These are phyloP conservation scores for Xylaria nigripes DNA, from an alignment of 495 filamentous ascomycete genomes.

Conservation along the genomic window DNA sequence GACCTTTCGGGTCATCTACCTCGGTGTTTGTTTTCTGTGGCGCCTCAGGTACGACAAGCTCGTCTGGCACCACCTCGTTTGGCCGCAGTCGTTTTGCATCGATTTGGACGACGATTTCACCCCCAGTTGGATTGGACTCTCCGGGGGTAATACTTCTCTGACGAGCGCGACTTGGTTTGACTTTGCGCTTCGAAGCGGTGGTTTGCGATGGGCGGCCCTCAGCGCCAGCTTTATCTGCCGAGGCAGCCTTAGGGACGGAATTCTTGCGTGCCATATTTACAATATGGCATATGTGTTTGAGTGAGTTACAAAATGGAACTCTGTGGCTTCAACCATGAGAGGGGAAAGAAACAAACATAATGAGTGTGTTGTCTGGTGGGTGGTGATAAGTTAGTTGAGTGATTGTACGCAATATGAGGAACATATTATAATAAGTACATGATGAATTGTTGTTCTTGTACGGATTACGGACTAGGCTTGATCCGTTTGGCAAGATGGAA, in stretches of 20 bases:
- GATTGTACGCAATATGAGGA: too few relatives aligned
- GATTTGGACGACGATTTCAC: neutral
- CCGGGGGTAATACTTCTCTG: neutral
- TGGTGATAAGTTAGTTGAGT: too few relatives aligned
- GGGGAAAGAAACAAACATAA: too few relatives aligned
- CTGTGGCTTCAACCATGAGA: too few relatives aligned
- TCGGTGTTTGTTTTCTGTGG: neutral
- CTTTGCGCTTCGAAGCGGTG: constrained; percentile 3
- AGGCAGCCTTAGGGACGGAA: neutral
- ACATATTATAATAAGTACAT: too few relatives aligned
- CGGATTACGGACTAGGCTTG: too few relatives aligned
- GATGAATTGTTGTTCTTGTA: too few relatives aligned
- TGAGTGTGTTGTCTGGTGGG: too few relatives aligned
- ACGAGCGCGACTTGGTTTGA: neutral
- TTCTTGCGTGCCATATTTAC: neutral
- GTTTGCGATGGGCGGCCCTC: neutral
- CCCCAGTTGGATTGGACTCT: neutral
- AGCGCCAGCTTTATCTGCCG: neutral
- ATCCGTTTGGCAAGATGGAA: too few relatives aligned
- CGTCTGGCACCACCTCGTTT: neutral
- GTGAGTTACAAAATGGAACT: too few relatives aligned
- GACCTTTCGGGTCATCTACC: neutral
- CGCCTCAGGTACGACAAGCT: neutral
- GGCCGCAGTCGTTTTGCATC: neutral
- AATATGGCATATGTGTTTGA: neutral